Evolutionary conservation across 805 yeast species (phyloP).

Genomic region (Yamadazyma kitorensis): DNA sequence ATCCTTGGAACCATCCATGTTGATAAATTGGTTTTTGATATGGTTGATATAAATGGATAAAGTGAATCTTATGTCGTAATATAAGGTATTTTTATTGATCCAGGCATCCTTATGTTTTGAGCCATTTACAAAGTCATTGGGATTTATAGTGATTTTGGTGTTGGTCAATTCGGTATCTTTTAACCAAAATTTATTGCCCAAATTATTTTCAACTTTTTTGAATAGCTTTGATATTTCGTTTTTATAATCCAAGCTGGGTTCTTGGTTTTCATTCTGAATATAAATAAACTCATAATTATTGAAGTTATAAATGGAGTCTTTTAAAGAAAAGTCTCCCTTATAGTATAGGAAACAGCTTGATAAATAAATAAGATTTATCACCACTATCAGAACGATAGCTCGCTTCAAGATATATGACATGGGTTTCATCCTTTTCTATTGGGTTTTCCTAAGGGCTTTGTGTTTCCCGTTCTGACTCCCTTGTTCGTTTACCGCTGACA

Average conservation of each 20-base stretch:
- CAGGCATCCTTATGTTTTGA: constrained; percentile 15
- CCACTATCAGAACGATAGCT: constrained; percentile 7
- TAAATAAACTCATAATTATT: constrained; percentile 5
- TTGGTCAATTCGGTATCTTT: constrained; percentile 19
- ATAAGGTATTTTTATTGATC: constrained; percentile 20
- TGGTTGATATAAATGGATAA: constrained; percentile 40
- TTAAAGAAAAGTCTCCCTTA: constrained; percentile 8
- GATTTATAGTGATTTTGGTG: constrained; percentile 14
- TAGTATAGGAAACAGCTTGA: constrained; percentile 10
- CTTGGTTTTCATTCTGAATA: constrained; percentile 9
- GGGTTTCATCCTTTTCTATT: constrained; percentile 1
- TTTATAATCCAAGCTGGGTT: constrained; percentile 8
- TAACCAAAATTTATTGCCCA: constrained; percentile 21
- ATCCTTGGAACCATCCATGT: constrained; percentile 4
- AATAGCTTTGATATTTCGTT: constrained; percentile 13
- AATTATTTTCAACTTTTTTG: constrained; percentile 16
- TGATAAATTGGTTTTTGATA: constrained; percentile 5
- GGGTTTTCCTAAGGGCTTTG: background rate
- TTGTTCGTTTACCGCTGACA: no score
- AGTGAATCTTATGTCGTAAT: constrained; percentile 54
- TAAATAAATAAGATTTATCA: constrained; percentile 14
- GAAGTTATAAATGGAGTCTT: constrained; percentile 2
- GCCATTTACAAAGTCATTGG: constrained; percentile 14
- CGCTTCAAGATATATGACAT: constrained; percentile 9
- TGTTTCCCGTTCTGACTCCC: no score